Percentiles rank a stretch among this genome's conserved stretches.
Conservation (phyloP, 441 rosid species). For the Viola pubescens region DNA sequence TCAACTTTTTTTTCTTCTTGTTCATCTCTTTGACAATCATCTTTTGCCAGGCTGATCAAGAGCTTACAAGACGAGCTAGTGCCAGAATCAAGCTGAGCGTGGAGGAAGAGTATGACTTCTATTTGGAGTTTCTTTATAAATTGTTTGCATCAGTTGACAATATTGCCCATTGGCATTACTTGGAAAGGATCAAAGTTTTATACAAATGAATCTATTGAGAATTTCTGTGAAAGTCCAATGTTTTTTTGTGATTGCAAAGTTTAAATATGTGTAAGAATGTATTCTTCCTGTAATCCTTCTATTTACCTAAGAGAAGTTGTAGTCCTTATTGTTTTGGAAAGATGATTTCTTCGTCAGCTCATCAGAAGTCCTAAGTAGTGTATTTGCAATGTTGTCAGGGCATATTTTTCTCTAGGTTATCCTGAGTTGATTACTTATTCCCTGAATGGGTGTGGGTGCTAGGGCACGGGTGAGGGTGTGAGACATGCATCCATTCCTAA, state of each 20-base stretch:
- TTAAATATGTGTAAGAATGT: too few species aligned
- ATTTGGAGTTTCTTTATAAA: slow-evolving; percentile 16
- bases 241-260: too few species aligned
- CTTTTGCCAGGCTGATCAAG: slow-evolving; percentile 66
- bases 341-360: too few species aligned
- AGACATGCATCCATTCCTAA: too few species aligned
- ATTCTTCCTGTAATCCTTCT: too few species aligned
- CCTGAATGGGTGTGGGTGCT: background rate
- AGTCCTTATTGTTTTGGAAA: too few species aligned
- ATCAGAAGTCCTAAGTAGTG: too few species aligned
- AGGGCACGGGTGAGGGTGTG: background rate
- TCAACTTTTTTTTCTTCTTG: slow-evolving; percentile 1
- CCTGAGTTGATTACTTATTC: background rate
- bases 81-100: slow-evolving; percentile 64
- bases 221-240: background rate
- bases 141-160: slow-evolving; percentile 1
- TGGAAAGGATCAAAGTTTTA: background rate
- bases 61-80: slow-evolving; percentile 55
- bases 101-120: slow-evolving; percentile 64
- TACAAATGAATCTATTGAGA: background rate
- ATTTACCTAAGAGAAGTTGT: too few species aligned
- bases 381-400: background rate
- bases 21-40: slow-evolving; percentile 6
- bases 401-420: background rate
- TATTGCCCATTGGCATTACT: slow-evolving; percentile 3